Evolutionary conservation across 345 rosid genomes (phyloP), one percentile per base, ranked within the genome.

Genomic region (Dimocarpus longan): DNA sequence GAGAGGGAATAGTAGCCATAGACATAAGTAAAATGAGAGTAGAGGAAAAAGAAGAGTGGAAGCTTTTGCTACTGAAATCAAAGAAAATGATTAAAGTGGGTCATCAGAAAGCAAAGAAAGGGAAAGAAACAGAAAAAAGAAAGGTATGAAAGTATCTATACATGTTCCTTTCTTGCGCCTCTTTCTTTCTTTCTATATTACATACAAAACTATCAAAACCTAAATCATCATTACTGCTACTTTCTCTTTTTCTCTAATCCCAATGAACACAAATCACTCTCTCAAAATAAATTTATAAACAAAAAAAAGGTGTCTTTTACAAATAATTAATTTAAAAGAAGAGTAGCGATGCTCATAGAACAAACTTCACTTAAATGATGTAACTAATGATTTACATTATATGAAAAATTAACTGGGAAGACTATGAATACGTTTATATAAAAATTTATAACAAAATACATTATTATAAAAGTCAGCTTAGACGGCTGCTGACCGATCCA

Each of bases 181-280:
- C 37, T 32, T 32, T 32, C 37, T 32, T 32, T 32, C 37, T 32
- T 32, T 37, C 26, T 62, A 48, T 43, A 42, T 52, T 79, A 73
- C 77, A 80, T 85, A 66, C 60, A 83, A 78, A 82, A 86, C 81
- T 78, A 77, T 74, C 80, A 80, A 82, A 79, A 70, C 76, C 80
- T 43, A 85, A 82, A 77, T 78, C 81, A 79, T 77, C 84, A 86
- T 83, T 83, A 77, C 88, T 83, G 77, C 80, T 84, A 80, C 87
- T 78, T 78, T 85, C 80, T 81, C 77, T 80, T 75, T 84, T 83
- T 70, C 87, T 69, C 88, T 76, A 85, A 88, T 88, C 91, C 91
- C 91, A 70, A 88, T 78, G 82, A 80, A 80, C 80, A 78, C 73
- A 76, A 44, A 57, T 77, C 28, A 26, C 81, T 72, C 80, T 81